Evolutionary conservation across 2,329 filamentous ascomycete genomes (phyloP).

Genomic region (Aspergillus sp.): DNA sequence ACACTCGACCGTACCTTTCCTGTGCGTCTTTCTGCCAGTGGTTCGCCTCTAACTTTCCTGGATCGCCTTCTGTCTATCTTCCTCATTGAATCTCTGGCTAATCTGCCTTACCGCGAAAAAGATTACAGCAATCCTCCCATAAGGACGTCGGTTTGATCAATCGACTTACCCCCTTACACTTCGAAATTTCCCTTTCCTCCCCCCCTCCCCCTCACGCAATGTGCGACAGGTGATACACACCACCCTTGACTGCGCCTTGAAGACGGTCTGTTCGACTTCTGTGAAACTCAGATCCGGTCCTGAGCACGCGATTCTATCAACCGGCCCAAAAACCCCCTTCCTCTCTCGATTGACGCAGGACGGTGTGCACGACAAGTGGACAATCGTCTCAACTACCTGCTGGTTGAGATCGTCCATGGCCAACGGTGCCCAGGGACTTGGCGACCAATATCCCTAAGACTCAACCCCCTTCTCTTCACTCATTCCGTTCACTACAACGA

Average conservation of each 20-base stretch:
- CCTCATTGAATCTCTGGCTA: neutral
- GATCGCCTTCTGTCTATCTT: neutral
- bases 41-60: neutral
- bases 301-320: neutral
- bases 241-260: slow-evolving; percentile 11
- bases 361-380: neutral
- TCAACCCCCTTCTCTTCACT: neutral
- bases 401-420: neutral
- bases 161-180: slow-evolving; percentile 9
- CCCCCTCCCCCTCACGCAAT: slow-evolving; percentile 17
- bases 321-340: neutral
- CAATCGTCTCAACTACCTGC: neutral
- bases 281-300: neutral
- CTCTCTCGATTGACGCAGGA: neutral
- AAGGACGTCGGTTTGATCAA: neutral
- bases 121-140: neutral
- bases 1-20: neutral
- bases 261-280: neutral
- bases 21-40: neutral
- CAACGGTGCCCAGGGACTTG: neutral
- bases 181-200: slow-evolving; percentile 2
- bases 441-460: neutral
- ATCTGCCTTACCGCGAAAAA: neutral
- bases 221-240: slow-evolving; percentile 18
- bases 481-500: slow-evolving; percentile 9